phyloP scores from a whole-genome alignment of 2,329 filamentous ascomycete genomes.

The Apiospora phragmitis region DNA sequence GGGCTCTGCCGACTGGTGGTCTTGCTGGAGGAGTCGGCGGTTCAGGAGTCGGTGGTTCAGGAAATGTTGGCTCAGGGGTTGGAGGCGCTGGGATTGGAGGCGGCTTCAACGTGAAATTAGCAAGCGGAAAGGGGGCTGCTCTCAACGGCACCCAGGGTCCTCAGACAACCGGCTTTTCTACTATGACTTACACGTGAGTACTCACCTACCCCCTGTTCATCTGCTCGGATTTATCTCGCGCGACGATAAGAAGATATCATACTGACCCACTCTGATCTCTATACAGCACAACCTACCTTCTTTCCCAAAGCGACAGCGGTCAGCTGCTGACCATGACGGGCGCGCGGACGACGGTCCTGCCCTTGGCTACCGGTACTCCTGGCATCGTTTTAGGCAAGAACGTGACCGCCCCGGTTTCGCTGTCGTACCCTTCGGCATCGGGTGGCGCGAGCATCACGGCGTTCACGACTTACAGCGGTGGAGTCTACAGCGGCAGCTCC shows the following conservation, averaged over 20 bases:
- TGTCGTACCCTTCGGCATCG: not conserved
- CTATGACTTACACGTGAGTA: not conserved
- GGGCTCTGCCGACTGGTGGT: not conserved
- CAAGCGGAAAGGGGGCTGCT: not conserved
- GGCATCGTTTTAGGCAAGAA: not conserved
- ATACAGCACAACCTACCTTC: not conserved
- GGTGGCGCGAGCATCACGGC: not conserved
- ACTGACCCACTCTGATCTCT: not conserved
- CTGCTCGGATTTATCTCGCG: too few relatives aligned
- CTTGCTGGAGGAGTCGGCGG: not conserved
- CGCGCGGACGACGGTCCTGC: not conserved
- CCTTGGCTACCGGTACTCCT: not conserved
- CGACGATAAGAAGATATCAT: rapidly evolving
- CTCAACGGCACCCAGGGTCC: not conserved
- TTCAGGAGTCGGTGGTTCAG: not conserved
- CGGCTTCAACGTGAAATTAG: not conserved
- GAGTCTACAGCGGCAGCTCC: not conserved
- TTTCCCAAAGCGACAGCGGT: not conserved
- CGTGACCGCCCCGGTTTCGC: not conserved
- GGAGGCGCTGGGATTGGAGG: not conserved
- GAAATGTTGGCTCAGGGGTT: not conserved
- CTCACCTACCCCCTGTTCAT: too few relatives aligned
- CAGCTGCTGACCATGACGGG: not conserved
- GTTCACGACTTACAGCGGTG: not conserved
- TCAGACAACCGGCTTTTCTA: not conserved